These are phyloP conservation scores for Stemphylium beticola DNA, from an alignment of 2,329 filamentous ascomycete genomes.

Conservation along the genomic window DNA sequence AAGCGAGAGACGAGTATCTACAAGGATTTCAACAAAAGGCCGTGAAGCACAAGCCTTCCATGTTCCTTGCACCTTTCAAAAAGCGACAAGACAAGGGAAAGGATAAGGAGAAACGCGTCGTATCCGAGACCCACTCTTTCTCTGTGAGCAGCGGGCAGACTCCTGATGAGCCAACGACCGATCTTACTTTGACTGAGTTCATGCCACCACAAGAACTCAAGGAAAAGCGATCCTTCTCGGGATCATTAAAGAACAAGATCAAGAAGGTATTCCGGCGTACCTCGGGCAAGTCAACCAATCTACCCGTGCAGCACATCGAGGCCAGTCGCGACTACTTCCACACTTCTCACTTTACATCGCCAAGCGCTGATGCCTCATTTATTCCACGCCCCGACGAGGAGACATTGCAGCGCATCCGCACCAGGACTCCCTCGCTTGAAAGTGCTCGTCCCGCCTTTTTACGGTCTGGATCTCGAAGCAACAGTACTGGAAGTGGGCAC, in stretches of 20 bases:
- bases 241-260: constrained; percentile 66
- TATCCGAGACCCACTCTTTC: constrained; percentile 25
- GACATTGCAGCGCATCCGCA: constrained; percentile 52
- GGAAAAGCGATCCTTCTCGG: constrained; percentile 68
- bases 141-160: constrained; percentile 14
- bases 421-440: constrained; percentile 36
- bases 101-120: constrained; percentile 21
- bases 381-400: constrained; percentile 50
- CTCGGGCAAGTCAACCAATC: constrained; percentile 32
- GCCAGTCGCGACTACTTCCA: constrained; percentile 51
- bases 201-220: constrained; percentile 52
- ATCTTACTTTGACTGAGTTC: constrained; percentile 26
- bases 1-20: constrained; percentile 50
- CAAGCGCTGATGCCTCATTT: constrained; percentile 36
- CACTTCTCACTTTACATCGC: constrained; percentile 13
- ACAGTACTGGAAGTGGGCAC: constrained; percentile 30
- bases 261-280: constrained; percentile 62
- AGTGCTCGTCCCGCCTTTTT: constrained; percentile 10
- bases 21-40: constrained; percentile 51
- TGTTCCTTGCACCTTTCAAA: constrained; percentile 54
- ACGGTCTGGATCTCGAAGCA: constrained; percentile 29
- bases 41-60: constrained; percentile 51
- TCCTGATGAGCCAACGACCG: constrained; percentile 12
- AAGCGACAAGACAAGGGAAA: constrained; percentile 48
- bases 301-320: constrained; percentile 62